Conservation (phyloP, 73 alveolate species). For the Effrenium voratum region DNA sequence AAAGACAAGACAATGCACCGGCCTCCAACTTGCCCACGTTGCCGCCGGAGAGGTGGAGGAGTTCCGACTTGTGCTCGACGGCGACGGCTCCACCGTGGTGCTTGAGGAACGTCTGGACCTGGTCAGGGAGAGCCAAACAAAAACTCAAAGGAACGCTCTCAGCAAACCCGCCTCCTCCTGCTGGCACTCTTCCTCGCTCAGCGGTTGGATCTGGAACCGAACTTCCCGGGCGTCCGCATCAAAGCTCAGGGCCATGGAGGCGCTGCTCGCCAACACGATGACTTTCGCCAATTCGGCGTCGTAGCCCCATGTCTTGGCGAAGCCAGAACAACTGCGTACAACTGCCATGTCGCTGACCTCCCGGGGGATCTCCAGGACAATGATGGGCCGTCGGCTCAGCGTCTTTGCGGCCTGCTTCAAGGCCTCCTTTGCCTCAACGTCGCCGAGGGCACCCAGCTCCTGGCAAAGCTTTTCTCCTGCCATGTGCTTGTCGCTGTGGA, state of each 20-base stretch:
- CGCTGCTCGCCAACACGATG: conserved; percentile 42
- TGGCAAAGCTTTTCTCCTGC: conserved; percentile 49
- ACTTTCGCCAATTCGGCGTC: conserved; percentile 67
- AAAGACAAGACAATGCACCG: conserved; percentile 50
- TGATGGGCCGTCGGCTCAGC: conserved; percentile 57
- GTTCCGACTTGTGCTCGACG: conserved; percentile 65
- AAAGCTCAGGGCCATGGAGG: conserved; percentile 66
- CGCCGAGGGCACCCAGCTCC: conserved; percentile 57
- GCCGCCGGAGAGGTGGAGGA: conserved; percentile 77
- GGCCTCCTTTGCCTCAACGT: conserved; percentile 42
- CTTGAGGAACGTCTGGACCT: conserved; percentile 18
- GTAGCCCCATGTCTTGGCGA: conserved; percentile 68
- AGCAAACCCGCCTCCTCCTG: conserved; percentile 60
- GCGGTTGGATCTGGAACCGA: conserved; percentile 13
- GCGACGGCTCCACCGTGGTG: conserved; percentile 69
- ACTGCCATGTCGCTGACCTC: conserved; percentile 58
- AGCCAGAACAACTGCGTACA: conserved; percentile 56
- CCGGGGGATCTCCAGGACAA: conserved; percentile 66
- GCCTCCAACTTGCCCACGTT: conserved; percentile 72
- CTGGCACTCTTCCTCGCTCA: conserved; percentile 49
- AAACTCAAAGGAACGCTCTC: conserved; percentile 13
- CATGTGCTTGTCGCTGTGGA: neutral
- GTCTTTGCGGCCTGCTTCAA: conserved; percentile 64
- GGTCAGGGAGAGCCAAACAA: conserved; percentile 44
- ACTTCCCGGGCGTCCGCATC: conserved; percentile 55